These are phyloP conservation scores for Secale cereale DNA, from an alignment of 176 grass and related monocot species.

Conservation along the genomic window DNA sequence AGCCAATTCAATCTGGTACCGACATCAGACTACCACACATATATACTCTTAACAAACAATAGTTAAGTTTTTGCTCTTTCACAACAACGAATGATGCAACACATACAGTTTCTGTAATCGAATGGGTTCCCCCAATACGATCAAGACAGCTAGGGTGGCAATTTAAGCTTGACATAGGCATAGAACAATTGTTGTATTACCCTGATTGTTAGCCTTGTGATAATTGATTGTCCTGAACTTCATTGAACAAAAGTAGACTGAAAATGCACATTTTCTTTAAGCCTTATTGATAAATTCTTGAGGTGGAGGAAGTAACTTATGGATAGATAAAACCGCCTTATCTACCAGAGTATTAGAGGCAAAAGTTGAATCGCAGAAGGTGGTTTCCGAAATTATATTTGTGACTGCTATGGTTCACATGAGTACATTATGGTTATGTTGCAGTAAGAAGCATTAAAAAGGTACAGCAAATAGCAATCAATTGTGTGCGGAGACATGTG, in stretches of 20 bases:
- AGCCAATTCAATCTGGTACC: background rate
- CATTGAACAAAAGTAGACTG: conserved; percentile 7
- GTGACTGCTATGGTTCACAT: background rate
- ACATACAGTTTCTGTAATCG: background rate
- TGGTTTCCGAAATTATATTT: background rate
- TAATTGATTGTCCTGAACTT: conserved; percentile 3
- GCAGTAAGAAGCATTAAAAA: background rate
- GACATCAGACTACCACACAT: background rate
- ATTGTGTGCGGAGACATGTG: background rate
- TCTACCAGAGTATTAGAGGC: background rate
- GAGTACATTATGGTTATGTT: background rate
- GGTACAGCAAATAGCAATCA: background rate
- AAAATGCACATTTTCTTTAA: conserved; percentile 13
- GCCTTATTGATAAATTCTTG: conserved; percentile 2
- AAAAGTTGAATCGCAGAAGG: conserved; percentile 7
- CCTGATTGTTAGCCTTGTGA: conserved; percentile 16
- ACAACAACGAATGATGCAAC: conserved; percentile 1
- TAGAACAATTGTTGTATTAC: background rate
- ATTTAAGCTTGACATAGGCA: background rate
- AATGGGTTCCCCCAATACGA: background rate
- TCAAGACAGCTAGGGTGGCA: background rate
- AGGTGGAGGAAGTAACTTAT: background rate
- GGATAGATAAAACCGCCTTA: conserved; percentile 1
- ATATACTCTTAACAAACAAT: background rate
- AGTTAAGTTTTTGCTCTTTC: conserved; percentile 3